Conservation (phyloP, 495 filamentous ascomycete genomes). For the Podospora conica region DNA sequence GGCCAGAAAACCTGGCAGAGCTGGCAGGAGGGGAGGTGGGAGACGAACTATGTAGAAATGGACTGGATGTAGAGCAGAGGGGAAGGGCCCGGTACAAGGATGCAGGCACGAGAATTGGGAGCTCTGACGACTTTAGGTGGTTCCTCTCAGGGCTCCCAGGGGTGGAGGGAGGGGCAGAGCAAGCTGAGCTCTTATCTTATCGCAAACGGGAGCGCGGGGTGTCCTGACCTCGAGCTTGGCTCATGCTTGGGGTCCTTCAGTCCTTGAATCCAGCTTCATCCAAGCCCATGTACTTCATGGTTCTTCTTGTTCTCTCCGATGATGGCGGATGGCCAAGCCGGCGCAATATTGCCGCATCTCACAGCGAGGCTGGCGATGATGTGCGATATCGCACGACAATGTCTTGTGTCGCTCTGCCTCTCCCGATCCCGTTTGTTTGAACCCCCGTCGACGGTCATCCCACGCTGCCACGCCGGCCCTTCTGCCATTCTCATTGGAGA, state of each 20-base stretch:
- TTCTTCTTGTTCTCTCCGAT: neutral
- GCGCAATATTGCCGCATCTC: constrained; percentile 21
- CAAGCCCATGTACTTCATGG: neutral
- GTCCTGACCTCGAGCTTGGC: neutral
- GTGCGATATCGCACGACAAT: constrained; percentile 2
- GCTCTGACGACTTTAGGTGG: neutral
- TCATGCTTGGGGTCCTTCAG: neutral
- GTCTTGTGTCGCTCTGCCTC: neutral
- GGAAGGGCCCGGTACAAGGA: neutral
- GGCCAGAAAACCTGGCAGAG: constrained; percentile 2
- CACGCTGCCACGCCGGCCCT: neutral
- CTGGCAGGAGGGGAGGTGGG: neutral
- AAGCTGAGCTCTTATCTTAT: constrained; percentile 32
- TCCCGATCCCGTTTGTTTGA: neutral
- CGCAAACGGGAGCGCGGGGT: constrained; percentile 20
- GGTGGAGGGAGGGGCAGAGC: neutral
- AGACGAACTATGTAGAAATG: neutral
- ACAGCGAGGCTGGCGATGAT: neutral
- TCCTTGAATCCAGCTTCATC: neutral
- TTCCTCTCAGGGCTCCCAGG: neutral
- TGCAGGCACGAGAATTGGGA: neutral
- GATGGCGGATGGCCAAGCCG: constrained; percentile 3
- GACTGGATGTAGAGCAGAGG: no score
- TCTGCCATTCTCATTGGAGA: neutral
- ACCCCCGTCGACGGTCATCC: neutral